A percentile compares a stretch with the other conserved stretches of the same genome.
Evolutionary conservation across 2,329 filamentous ascomycete species (phyloP).

Genomic region (Paraphaeosphaeria minitans): DNA sequence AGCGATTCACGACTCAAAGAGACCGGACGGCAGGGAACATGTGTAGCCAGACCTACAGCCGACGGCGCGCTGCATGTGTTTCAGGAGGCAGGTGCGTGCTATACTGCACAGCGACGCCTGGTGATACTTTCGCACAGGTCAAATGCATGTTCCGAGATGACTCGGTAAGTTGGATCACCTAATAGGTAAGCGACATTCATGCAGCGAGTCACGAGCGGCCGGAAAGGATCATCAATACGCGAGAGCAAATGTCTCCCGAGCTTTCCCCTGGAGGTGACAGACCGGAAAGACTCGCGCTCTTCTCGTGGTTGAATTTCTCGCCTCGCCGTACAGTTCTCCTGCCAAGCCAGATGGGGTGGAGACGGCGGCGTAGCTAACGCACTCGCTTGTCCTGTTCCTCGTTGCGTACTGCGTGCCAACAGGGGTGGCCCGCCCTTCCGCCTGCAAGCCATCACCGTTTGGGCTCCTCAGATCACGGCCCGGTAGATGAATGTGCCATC

Average conservation of each 20-base stretch:
- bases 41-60: not conserved
- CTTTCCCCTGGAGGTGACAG: conserved; percentile 15
- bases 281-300: conserved; percentile 3
- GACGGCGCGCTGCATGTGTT: conserved; percentile 9
- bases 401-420: conserved; percentile 8
- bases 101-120: not conserved
- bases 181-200: not conserved
- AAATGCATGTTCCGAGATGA: not conserved
- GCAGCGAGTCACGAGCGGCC: conserved; percentile 3
- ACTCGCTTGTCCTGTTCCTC: conserved; percentile 37
- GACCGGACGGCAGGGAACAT: not conserved
- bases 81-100: conserved; percentile 11
- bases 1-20: not conserved
- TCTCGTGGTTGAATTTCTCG: conserved; percentile 16
- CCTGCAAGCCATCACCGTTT: not conserved
- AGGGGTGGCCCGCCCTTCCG: conserved; percentile 19
- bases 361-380: conserved; percentile 16
- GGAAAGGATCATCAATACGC: not conserved
- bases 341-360: conserved; percentile 32
- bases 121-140: not conserved
- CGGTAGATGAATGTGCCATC: not conserved
- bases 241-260: not conserved
- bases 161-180: not conserved
- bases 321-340: conserved; percentile 27
- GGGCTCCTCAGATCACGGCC: not conserved